Evolutionary conservation across 208 protist species (phyloP).

Genomic region (Wallacemonas sp.): DNA sequence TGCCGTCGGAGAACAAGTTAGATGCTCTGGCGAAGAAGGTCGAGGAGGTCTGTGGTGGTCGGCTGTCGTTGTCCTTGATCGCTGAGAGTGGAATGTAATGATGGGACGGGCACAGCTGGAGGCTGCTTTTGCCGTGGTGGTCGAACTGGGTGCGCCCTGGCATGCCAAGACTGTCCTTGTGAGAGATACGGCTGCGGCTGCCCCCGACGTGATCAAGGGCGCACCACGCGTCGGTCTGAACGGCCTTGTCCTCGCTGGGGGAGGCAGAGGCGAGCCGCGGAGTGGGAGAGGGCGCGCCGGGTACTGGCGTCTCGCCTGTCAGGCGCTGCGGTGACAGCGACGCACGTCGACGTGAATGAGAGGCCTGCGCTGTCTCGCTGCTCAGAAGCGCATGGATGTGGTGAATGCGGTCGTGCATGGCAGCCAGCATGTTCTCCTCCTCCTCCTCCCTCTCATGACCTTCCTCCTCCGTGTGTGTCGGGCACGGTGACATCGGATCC

Average conservation of each 20-base stretch:
- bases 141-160: not conserved
- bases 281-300: too few species aligned
- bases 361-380: conserved; percentile 1
- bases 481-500: not conserved
- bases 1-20: not conserved
- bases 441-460: not conserved
- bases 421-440: conserved; percentile 20
- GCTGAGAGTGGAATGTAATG: conserved; percentile 14
- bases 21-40: conserved; percentile 1
- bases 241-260: conserved; percentile 14
- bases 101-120: not conserved
- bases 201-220: not conserved
- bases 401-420: conserved; percentile 57
- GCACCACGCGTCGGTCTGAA: conserved; percentile 12
- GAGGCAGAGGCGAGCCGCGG: not conserved
- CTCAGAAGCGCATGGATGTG: conserved; percentile 46
- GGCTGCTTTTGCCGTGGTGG: not conserved
- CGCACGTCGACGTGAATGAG: too few species aligned
- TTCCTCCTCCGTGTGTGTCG: not conserved
- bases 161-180: not conserved
- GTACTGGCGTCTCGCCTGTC: too few species aligned
- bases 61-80: not conserved
- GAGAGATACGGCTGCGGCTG: not conserved
- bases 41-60: conserved; percentile 5
- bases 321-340: too few species aligned